Conservation (phyloP, 192 early-diverging fungal species). For the Powellomyces hirtus region DNA sequence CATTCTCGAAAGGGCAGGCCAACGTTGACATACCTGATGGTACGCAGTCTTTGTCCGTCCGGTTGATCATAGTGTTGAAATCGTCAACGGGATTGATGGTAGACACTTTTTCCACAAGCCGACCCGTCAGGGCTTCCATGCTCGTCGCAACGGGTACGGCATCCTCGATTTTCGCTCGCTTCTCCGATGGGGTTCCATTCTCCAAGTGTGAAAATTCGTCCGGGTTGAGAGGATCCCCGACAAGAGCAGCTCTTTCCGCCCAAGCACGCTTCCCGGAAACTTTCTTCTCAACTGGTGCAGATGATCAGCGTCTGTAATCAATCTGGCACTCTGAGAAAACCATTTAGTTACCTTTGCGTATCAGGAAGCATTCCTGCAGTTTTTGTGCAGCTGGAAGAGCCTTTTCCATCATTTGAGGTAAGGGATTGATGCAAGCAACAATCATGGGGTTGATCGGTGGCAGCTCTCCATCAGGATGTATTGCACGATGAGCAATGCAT, state of each 20-base stretch:
- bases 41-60: slow-evolving; percentile 53
- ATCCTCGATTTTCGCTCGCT: slow-evolving; percentile 16
- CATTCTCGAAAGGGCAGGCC: not conserved
- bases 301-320: not conserved
- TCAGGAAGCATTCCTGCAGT: slow-evolving; percentile 49
- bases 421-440: slow-evolving; percentile 42
- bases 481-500: slow-evolving; percentile 56
- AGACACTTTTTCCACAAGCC: slow-evolving; percentile 43
- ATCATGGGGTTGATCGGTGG: slow-evolving; percentile 50
- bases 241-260: slow-evolving; percentile 3
- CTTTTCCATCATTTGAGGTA: slow-evolving; percentile 40
- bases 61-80: slow-evolving; percentile 58
- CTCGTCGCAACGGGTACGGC: slow-evolving; percentile 15
- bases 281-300: slow-evolving; percentile 20
- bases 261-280: slow-evolving; percentile 21
- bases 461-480: slow-evolving; percentile 50
- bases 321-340: not conserved
- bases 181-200: not conserved
- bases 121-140: slow-evolving; percentile 34
- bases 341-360: slow-evolving; percentile 50
- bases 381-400: slow-evolving; percentile 40
- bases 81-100: slow-evolving; percentile 57
- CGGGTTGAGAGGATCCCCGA: not conserved
- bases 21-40: slow-evolving; percentile 35
- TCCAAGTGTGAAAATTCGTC: not conserved